Evolutionary conservation across 2,329 filamentous ascomycete species (phyloP).

Genomic region (Aureobasidium leucospermi): DNA sequence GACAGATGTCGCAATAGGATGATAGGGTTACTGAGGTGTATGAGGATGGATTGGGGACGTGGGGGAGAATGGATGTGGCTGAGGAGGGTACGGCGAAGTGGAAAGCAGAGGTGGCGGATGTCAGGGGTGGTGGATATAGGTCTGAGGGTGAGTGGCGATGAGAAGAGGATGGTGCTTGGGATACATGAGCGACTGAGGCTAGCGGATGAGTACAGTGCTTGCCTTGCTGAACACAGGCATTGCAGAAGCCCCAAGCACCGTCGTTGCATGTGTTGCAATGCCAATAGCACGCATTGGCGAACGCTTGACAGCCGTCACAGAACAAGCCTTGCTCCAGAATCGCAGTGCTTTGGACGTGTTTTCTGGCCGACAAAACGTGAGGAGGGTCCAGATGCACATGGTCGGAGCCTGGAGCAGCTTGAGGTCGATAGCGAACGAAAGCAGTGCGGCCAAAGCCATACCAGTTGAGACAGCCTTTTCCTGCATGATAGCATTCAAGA

Average conservation of each 20-base stretch:
- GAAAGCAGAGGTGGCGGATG: slow-evolving; percentile 16
- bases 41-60: slow-evolving; percentile 28
- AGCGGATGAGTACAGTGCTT: slow-evolving; percentile 74
- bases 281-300: slow-evolving; percentile 83
- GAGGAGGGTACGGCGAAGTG: slow-evolving; percentile 12
- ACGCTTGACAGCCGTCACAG: slow-evolving; percentile 66
- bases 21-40: slow-evolving; percentile 55
- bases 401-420: slow-evolving; percentile 35
- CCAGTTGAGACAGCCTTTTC: slow-evolving; percentile 77
- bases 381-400: slow-evolving; percentile 38
- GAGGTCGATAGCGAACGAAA: slow-evolving; percentile 36
- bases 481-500: slow-evolving; percentile 67
- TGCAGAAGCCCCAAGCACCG: slow-evolving; percentile 93
- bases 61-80: slow-evolving; percentile 25
- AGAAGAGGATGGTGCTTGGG: neutral
- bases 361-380: slow-evolving; percentile 45
- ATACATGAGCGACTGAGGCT: slow-evolving; percentile 51
- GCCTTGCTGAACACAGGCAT: slow-evolving; percentile 76
- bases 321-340: slow-evolving; percentile 75
- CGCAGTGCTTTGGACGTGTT: slow-evolving; percentile 35
- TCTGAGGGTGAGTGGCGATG: neutral
- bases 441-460: slow-evolving; percentile 77
- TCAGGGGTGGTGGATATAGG: slow-evolving; percentile 4
- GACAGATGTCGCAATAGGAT: slow-evolving; percentile 73
- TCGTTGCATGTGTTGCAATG: slow-evolving; percentile 80